Evolutionary conservation across 257 asterid species (phyloP).

Genomic region (Solanum pinnatisectum): DNA sequence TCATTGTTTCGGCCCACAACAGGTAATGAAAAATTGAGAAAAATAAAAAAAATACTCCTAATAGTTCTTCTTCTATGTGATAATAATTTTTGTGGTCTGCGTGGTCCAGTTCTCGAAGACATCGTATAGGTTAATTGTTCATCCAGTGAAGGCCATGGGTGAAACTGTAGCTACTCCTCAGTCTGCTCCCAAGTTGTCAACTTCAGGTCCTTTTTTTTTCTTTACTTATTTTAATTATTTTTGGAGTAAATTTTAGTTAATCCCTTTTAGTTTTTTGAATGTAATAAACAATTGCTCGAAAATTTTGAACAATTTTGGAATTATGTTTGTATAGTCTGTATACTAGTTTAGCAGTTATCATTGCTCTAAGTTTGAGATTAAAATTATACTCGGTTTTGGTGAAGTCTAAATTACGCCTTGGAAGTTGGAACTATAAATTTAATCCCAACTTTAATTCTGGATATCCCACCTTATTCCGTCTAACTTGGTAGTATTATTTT

Average conservation of each 20-base stretch:
- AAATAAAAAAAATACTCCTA: too few species aligned
- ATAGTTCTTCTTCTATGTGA: background rate
- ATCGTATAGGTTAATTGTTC: conserved; percentile 17
- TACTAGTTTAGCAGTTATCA: too few species aligned
- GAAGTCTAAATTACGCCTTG: background rate
- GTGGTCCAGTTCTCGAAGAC: conserved; percentile 15
- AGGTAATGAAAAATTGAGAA: background rate
- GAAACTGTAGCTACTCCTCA: conserved; percentile 37
- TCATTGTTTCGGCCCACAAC: background rate
- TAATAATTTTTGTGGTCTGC: background rate
- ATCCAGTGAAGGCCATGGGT: conserved; percentile 65
- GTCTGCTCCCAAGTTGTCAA: conserved; percentile 20
- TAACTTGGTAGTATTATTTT: background rate
- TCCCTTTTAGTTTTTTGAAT: background rate
- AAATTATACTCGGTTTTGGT: background rate
- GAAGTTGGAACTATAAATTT: background rate
- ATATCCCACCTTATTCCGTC: background rate
- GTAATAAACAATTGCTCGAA: background rate
- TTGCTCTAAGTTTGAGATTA: background rate
- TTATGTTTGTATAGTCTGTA: background rate
- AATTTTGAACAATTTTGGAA: background rate
- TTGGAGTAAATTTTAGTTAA: background rate
- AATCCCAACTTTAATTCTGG: background rate
- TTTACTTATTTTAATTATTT: background rate
- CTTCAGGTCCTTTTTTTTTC: conserved; percentile 22